Evolutionary conservation across 2,329 filamentous ascomycete species (phyloP).

Genomic region (Aphanocladium album): DNA sequence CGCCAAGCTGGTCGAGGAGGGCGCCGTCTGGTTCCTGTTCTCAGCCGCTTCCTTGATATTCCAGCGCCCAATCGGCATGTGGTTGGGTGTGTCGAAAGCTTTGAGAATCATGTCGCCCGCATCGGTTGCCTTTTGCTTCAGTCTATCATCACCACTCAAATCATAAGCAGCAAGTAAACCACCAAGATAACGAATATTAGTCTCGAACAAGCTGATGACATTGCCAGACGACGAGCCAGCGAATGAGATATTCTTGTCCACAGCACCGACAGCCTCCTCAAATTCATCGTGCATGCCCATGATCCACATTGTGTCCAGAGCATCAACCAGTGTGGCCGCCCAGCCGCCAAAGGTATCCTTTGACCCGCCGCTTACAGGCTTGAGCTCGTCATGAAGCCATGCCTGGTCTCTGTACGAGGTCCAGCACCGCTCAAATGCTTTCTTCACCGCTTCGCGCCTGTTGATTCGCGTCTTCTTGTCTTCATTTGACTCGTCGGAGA

Average conservation of each 20-base stretch:
- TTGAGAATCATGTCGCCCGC: slow-evolving; percentile 48
- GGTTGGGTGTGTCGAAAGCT: slow-evolving; percentile 48
- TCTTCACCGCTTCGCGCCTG: slow-evolving; percentile 36
- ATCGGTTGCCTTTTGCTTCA: slow-evolving; percentile 44
- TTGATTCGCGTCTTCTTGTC: slow-evolving; percentile 27
- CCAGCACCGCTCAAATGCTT: slow-evolving; percentile 41
- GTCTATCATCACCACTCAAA: slow-evolving; percentile 36
- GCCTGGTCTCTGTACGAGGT: slow-evolving; percentile 46
- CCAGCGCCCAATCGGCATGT: slow-evolving; percentile 37
- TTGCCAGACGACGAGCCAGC: slow-evolving; percentile 34
- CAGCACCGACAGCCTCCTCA: slow-evolving; percentile 44
- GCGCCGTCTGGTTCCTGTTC: slow-evolving; percentile 20
- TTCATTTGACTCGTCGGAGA: slow-evolving; percentile 13
- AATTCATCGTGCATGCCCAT: slow-evolving; percentile 57
- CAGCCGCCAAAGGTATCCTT: slow-evolving; percentile 49
- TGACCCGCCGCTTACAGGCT: slow-evolving; percentile 41
- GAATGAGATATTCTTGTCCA: slow-evolving; percentile 44
- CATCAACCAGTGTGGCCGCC: slow-evolving; percentile 56
- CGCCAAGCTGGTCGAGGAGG: slow-evolving; percentile 41
- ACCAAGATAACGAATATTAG: slow-evolving; percentile 50
- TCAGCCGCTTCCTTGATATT: slow-evolving; percentile 21
- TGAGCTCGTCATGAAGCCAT: slow-evolving; percentile 49
- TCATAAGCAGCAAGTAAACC: slow-evolving; percentile 48
- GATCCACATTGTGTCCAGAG: slow-evolving; percentile 57
- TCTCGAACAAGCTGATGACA: slow-evolving; percentile 48